phyloP scores from a whole-genome alignment of 345 rosid species.

The Iberis pinnata region DNA sequence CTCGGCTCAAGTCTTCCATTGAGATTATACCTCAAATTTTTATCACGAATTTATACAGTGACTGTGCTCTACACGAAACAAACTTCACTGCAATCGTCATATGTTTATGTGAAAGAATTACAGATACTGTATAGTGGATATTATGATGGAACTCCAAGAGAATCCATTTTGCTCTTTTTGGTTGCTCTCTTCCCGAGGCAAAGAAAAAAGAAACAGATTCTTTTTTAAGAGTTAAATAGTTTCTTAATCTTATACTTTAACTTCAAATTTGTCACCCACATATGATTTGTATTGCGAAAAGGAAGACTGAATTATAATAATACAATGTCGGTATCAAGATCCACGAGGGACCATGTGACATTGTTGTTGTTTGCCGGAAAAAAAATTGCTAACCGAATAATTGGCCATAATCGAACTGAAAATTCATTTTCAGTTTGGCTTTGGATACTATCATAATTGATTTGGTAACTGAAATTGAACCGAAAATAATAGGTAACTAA shows the following conservation, averaged over 20 bases:
- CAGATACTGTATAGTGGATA: slow-evolving; percentile 26
- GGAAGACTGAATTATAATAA: not conserved
- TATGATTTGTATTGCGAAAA: slow-evolving; percentile 12
- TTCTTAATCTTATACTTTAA: not conserved
- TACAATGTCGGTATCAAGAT: slow-evolving; percentile 8
- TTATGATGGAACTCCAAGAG: slow-evolving; percentile 12
- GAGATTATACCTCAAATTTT: slow-evolving; percentile 16
- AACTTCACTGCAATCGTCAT: slow-evolving; percentile 12
- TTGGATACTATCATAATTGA: too few species aligned
- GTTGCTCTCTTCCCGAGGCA: slow-evolving; percentile 24
- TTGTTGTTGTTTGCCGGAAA: not conserved
- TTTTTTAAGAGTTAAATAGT: slow-evolving; percentile 4
- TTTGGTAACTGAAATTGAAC: too few species aligned
- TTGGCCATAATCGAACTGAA: slow-evolving; percentile 12
- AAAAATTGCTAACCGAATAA: slow-evolving; percentile 4
- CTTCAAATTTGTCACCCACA: not conserved
- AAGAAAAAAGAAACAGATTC: slow-evolving; percentile 1
- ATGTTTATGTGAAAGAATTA: slow-evolving; percentile 8
- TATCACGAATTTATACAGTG: not conserved
- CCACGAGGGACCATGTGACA: slow-evolving; percentile 20
- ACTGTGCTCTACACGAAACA: slow-evolving; percentile 7
- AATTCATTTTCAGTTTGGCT: too few species aligned
- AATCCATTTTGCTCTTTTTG: slow-evolving; percentile 15
- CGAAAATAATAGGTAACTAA: too few species aligned
- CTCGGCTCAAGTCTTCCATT: slow-evolving; percentile 84